Conservation (phyloP, 495 filamentous ascomycete species). For the Echria macrotheca region DNA sequence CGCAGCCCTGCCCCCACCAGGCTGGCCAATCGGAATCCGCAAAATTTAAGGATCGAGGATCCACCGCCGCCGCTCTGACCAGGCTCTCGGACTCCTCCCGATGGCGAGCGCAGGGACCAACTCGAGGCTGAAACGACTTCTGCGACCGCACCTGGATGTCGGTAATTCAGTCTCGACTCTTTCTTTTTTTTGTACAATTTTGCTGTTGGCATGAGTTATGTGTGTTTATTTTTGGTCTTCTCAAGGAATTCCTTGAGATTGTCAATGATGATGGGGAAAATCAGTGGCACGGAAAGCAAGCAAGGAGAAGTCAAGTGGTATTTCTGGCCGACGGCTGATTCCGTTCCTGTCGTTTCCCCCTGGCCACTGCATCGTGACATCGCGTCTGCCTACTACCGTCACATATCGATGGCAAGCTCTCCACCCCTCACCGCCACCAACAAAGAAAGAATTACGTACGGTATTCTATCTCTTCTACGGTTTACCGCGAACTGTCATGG, state of each 20-base stretch:
- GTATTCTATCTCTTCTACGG: neutral
- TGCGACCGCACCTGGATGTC: conserved; percentile 7
- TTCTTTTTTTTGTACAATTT: too few relatives aligned
- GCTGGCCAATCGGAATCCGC: neutral
- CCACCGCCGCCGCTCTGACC: conserved; percentile 8
- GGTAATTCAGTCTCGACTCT: too few relatives aligned
- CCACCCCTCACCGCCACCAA: conserved; percentile 1
- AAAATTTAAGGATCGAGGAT: neutral
- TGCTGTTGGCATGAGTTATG: too few relatives aligned
- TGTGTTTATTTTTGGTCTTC: neutral
- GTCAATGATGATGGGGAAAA: neutral
- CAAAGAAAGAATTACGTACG: conserved; percentile 2
- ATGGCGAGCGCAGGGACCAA: conserved; percentile 17
- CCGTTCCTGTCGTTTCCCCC: neutral
- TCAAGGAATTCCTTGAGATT: neutral
- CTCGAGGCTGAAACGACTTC: conserved; percentile 15
- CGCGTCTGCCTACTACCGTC: neutral
- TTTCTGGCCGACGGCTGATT: too few relatives aligned
- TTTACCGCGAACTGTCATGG: neutral
- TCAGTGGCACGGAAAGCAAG: neutral
- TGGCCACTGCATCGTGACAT: conserved; percentile 8
- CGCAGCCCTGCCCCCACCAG: conserved; percentile 2
- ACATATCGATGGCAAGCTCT: neutral
- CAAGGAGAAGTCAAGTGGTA: neutral
- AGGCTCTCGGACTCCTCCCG: conserved; percentile 3